Base-by-base conservation (phyloP, 176 grass and related monocot genomes). In the Zoysia pacifica region DNA sequence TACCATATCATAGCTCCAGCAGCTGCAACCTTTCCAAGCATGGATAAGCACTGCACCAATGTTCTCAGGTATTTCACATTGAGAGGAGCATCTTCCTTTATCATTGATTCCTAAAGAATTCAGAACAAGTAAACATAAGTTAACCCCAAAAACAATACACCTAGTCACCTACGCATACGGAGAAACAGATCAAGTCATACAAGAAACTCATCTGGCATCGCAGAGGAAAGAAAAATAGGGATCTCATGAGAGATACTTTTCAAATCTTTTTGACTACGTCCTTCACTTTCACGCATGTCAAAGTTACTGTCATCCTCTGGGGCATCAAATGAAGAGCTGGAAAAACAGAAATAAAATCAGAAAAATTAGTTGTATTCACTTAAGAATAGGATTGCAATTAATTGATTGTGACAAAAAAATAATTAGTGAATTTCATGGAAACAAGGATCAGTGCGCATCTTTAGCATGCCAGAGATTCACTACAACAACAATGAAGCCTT, bases 1-100 rank as follows among this genome's bases (percentile, higher is more conserved):
- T 99, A 99, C 96, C 96, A 99, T 85, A 99, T 83, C 67, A 95
- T 83, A 65, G 96, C 96, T 85, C 96, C 92, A 86, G 86, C 96
- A 89, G 96, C 96, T 69, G 96, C 96, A 83, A 99, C 86, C 90
- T 99, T 99, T 86, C 82, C 86, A 86, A 99, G 96, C 96, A 99
- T 94, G 76, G 83, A 99, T 77, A 99, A 92, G 78, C 96, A 94
- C 52, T 99, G 90, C 49, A 95, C 96, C 81, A 99, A 83, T 74
- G 96, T 99, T 88, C 42, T 91, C 53, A 94, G 83, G 83, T 95
- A 99, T 89, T 99, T 99, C 75, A 93, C 90, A 76, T 68, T 79
- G 45, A 93, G 67, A 13, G 92, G 69, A 47, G 50, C 56, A 68
- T 99, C 88, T 68, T 81, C 49, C 84, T 99, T 99, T 79, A 54